A percentile compares a stretch with the other conserved stretches of the same genome.
These are phyloP conservation scores for Digitaria exilis DNA, from an alignment of 202 grass and related monocot genomes.

Conservation along the genomic window DNA sequence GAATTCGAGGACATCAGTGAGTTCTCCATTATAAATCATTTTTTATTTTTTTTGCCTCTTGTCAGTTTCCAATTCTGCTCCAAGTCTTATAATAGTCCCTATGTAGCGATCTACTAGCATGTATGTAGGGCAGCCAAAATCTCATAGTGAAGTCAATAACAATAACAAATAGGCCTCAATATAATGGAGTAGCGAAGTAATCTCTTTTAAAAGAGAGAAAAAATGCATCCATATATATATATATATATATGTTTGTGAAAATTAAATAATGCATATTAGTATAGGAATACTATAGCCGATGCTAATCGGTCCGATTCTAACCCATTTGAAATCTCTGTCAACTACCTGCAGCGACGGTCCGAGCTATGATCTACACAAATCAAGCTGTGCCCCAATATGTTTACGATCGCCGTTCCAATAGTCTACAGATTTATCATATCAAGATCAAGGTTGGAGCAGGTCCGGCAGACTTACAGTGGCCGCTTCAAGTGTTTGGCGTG, in stretches of 20 bases:
- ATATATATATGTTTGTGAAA: too few relatives aligned
- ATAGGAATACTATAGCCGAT: background rate
- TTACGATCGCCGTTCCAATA: background rate
- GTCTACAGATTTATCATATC: background rate
- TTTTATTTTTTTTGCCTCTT: too few relatives aligned
- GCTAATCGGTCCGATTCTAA: background rate
- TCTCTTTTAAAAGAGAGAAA: too few relatives aligned
- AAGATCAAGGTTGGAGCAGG: background rate
- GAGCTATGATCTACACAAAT: background rate
- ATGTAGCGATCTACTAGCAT: too few relatives aligned
- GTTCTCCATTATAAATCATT: background rate
- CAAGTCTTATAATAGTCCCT: too few relatives aligned
- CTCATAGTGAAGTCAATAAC: too few relatives aligned
- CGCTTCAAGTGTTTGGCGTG: background rate
- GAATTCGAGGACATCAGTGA: background rate
- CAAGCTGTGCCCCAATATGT: background rate
- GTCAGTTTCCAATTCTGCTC: too few relatives aligned
- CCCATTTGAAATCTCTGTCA: background rate
- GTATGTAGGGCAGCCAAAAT: too few relatives aligned
- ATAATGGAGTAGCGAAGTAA: too few relatives aligned
- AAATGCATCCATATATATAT: too few relatives aligned
- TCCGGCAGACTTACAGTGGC: background rate
- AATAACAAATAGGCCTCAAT: too few relatives aligned
- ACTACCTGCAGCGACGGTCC: background rate
- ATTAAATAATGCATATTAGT: background rate